Percentiles rank a stretch among this genome's conserved stretches.
Conservation (phyloP, 2,329 filamentous ascomycete species). For the Teratosphaeria zuluensis region DNA sequence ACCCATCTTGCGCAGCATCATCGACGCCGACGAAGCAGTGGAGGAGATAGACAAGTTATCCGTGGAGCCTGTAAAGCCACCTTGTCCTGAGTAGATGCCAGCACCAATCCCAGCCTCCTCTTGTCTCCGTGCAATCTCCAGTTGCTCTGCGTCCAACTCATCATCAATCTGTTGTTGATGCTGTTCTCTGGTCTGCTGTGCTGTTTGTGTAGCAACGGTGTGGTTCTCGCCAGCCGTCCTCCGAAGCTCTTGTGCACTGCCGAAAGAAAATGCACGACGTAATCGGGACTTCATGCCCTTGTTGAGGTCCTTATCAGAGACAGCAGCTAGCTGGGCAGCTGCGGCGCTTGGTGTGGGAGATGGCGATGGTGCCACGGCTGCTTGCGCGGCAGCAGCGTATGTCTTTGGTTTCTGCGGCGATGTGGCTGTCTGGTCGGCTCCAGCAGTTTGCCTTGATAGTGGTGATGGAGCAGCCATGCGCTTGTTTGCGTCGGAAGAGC, state of each 20-base stretch:
- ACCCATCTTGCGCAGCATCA: conserved; percentile 98
- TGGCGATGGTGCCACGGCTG: conserved; percentile 7
- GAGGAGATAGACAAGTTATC: conserved; percentile 91
- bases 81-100: conserved; percentile 83
- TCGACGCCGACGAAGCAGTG: conserved; percentile 77
- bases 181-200: conserved; percentile 19
- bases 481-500: conserved; percentile 31
- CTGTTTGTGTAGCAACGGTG: conserved; percentile 14
- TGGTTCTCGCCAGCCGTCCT: conserved; percentile 61
- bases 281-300: conserved; percentile 79
- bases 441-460: conserved; percentile 35
- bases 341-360: conserved; percentile 52
- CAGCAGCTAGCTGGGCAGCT: conserved; percentile 73
- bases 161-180: conserved; percentile 21
- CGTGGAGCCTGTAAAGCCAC: conserved; percentile 79
- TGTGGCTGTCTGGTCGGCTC: conserved; percentile 17
- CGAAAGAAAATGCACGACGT: conserved; percentile 89
- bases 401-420: conserved; percentile 22
- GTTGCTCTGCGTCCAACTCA: conserved; percentile 67
- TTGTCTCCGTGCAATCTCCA: conserved; percentile 81
- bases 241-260: conserved; percentile 82
- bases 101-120: conserved; percentile 86
- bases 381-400: conserved; percentile 23
- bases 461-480: conserved; percentile 37
- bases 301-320: conserved; percentile 70